Evolutionary conservation across 208 protist species (phyloP).

Genomic region (Herpetomonas tarakana): DNA sequence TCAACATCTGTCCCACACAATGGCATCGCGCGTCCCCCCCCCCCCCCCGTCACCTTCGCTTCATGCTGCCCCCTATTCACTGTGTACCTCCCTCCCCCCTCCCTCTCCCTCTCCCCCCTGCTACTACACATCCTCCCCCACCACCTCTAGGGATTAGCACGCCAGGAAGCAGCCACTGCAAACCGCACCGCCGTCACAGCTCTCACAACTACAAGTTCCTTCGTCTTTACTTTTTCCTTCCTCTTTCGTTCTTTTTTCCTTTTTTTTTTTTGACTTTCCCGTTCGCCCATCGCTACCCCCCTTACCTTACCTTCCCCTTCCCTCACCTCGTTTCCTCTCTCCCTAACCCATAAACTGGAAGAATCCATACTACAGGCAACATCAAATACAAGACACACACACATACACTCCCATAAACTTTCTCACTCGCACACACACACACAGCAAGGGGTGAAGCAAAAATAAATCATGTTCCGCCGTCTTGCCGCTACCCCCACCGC

Average conservation of each 20-base stretch:
- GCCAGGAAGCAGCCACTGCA: no score
- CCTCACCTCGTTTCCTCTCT: background rate
- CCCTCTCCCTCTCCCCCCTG: no score
- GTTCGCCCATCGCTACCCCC: background rate
- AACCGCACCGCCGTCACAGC: background rate
- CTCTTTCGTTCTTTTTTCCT: conserved; percentile 12
- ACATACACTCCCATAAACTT: conserved; percentile 4
- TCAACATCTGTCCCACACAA: no score
- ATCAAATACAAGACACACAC: conserved; percentile 7
- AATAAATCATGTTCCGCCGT: conserved; percentile 52
- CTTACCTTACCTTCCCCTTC: background rate
- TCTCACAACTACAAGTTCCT: background rate
- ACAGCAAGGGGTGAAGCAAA: background rate
- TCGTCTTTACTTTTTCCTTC: conserved; percentile 17
- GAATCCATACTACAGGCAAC: background rate
- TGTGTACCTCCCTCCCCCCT: no score
- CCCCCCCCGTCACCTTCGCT: no score
- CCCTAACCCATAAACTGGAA: background rate
- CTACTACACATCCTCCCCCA: no score
- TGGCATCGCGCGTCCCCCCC: no score
- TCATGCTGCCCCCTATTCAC: no score
- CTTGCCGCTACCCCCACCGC: conserved; percentile 12
- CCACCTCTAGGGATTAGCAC: no score
- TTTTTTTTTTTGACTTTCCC: no score
- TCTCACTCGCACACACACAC: conserved; percentile 9